Evolutionary conservation across 2,329 filamentous ascomycete genomes (phyloP), one percentile per base, ranked within the genome.

Genomic region (Exophiala sp.): DNA sequence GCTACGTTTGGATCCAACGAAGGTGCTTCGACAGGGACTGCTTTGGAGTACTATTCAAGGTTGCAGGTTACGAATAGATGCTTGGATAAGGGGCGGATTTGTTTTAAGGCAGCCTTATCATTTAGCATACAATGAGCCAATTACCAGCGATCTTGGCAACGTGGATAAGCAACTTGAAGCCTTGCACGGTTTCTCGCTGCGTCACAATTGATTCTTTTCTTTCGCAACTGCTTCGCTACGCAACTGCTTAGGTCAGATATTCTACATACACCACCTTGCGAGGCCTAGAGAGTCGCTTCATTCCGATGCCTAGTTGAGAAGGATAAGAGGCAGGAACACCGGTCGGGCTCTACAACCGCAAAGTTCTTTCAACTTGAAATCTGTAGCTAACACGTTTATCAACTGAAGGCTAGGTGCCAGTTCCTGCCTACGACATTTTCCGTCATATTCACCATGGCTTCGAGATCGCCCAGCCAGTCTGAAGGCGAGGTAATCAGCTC

Each of bases 401-500:
- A 52, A 50, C 51, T 54, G 40, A 57, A 64, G 62, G 57, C 62
- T 65, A 62, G 62, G 61, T 59, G 45, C 50, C 49, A 44, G 47
- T 60, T 52, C 49, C 52, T 54, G 52, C 54, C 54, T 58, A 43
- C 51, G 56, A 65, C n/a, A 29, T 29, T 52, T 50, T 53, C 44
- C 54, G 54, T 55, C 60, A 57, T 65, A 46, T 45, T 47, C 61
- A 70, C 50, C 38, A 81, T 80, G 78, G 68, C 72, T 63, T 75
- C 76, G 60, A 69, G 73, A 72, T 71, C 69, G 60, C 78, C 80
- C 65, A 89, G 86, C 75, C 89, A 88, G 68, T 89, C 89, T 73
- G 89, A 95, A 75, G 89, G 90, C 75, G 90, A 95, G 78, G 90
- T 92, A 73, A 75, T 87, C 71, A 88, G 91, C 75, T 82, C 82